Evolutionary conservation across 257 asterid species (phyloP).

Genomic region (Forsythia viridissima): DNA sequence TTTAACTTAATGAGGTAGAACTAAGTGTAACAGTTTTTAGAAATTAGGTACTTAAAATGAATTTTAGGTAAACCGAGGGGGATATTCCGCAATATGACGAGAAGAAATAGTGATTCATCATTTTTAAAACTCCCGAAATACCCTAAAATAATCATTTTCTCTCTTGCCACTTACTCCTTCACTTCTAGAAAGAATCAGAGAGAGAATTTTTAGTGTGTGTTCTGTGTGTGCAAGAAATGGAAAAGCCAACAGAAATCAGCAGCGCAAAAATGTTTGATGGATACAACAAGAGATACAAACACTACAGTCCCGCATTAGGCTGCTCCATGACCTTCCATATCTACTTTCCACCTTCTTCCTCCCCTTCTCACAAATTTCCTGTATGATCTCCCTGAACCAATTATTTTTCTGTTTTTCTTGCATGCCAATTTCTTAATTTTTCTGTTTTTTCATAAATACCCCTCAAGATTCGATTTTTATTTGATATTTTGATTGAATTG

Average conservation of each 20-base stretch:
- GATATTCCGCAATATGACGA: not conserved
- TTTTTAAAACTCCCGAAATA: not conserved
- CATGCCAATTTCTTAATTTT: slow-evolving; percentile 7
- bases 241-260: slow-evolving; percentile 79
- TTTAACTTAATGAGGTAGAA: not conserved
- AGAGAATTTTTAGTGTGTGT: not conserved
- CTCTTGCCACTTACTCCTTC: too few relatives aligned
- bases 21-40: not conserved
- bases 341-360: slow-evolving; percentile 81
- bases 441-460: not conserved
- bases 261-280: slow-evolving; percentile 93
- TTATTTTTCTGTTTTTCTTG: not conserved
- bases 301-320: slow-evolving; percentile 76
- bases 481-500: slow-evolving; percentile 12
- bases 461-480: slow-evolving; percentile 8
- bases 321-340: slow-evolving; percentile 91
- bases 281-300: slow-evolving; percentile 88
- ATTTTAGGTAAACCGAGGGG: not conserved
- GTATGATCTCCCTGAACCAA: slow-evolving; percentile 36
- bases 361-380: slow-evolving; percentile 73
- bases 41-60: not conserved
- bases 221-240: slow-evolving; percentile 32
- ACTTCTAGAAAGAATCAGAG: not conserved
- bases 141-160: too few relatives aligned
- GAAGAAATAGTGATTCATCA: not conserved